Base-by-base conservation (phyloP, 805 yeast species). In the Pichia gijzeniarum region DNA sequence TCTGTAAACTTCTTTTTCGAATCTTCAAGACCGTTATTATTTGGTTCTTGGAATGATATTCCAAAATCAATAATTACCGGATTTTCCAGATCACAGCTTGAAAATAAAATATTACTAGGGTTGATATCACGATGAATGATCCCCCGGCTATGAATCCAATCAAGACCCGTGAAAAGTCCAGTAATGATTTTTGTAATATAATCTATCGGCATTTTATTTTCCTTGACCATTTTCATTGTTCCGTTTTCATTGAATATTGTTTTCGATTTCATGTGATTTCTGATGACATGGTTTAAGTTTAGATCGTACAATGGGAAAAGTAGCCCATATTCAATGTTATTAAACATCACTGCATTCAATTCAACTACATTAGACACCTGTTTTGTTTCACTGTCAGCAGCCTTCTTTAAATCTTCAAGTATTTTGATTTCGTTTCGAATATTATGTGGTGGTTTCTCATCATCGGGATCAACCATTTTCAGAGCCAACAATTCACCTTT, bases 41-140 rank as follows among this genome's bases (percentile, higher is more conserved):
- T 76, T 1, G 65, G 63, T 31, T 44, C 48, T 40, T 60, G 30
- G 52, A 58, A 71, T 17, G 67, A 58, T 20, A 68, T 69, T 0
- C 76, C 76, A 45, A 71, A 62, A 47, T 70, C 75, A 16, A 65
- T 65, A n/a, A 70, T 57, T 2, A 67, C 58, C 0, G 73, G 71
- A 5, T 19, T 28, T 9, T 41, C 48, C 40, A n/a, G 50, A 41
- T 18, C 32, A 10, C 56, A 54, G n/a, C 44, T 43, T 5, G 56
- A 60, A 43, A 65, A 61, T 59, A 66, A 53, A 37, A 66, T 58
- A 41, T 85, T 85, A 57, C 83, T 89, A 0, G 91, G 91, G 55
- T 85, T 85, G 53, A 85, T 78, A 63, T 85, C 95, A 54, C 95
- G 66, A 60, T 85, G 93, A 17, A 66, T 65, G 17, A 66, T 82